Base-by-base conservation (phyloP, 257 asterid species). In the Solanum pimpinellifolium region DNA sequence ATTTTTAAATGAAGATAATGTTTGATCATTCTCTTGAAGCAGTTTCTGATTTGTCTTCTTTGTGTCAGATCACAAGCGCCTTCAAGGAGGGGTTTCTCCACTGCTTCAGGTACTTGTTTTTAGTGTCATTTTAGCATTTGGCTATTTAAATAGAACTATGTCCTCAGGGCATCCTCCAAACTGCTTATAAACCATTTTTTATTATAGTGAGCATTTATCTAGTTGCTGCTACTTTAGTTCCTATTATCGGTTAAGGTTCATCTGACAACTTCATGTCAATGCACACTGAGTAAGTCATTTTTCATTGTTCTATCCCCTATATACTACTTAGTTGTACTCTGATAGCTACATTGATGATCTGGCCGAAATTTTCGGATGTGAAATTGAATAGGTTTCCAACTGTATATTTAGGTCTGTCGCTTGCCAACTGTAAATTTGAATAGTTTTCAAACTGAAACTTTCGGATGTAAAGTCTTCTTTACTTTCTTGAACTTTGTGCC, bases 41-140 rank as follows among this genome's bases (percentile, higher is more conserved):
- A 49, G 66, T 35, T 60, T 68, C 88, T 72, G 37, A 27, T 46
- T 72, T 73, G 29, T 86, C 74, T 52, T 73, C 74, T 49, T 86
- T 9, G 39, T 68, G 91, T 86, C 94, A 97, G 99, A 90, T 89
- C 95, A 81, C 85, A 81, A 81, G 85, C 60, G 31, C 46, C 69
- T 49, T 81, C 69, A 81, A 31, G 84, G 27, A 78, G 84, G 66
- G 39, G 84, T 46, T 78, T 78, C 84, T 78, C 84, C 84, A 25
- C 42, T 16, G 84, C 84, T 46, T 78, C 84, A 81, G 85, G 85
- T 81, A 49, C 85, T 49, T 78, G 84, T 78, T 49, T 77, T 14
- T 81, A 80, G 85, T 81, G 69, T 49, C 29, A 18, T 39, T 29
- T 29, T 16, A 33, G 65, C 65, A 42, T 25, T 78, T 78, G 46